Evolutionary conservation across 495 filamentous ascomycete species (phyloP).

Genomic region (Paragyromitra xinjiangensis): DNA sequence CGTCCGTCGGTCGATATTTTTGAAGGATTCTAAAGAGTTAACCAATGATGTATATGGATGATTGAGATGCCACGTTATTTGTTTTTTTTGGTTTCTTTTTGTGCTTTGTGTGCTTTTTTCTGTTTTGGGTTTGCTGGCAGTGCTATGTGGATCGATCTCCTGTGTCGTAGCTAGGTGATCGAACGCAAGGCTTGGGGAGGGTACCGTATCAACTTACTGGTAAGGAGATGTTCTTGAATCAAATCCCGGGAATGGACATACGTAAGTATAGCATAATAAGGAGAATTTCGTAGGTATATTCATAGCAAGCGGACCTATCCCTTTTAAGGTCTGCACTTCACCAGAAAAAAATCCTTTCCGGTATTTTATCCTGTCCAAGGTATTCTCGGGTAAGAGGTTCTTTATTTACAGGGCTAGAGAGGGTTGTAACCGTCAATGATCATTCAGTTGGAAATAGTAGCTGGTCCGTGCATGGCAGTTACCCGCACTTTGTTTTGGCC

Average conservation of each 20-base stretch:
- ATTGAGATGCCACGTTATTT: constrained; percentile 8
- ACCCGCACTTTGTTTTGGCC: constrained; percentile 26
- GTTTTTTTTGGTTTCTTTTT: constrained; percentile 1
- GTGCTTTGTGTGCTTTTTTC: constrained; percentile 12
- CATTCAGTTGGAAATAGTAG: background rate
- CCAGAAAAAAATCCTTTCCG: background rate
- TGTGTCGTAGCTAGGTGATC: background rate
- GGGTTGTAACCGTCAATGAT: constrained; percentile 19
- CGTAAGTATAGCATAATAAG: background rate
- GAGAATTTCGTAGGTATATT: background rate
- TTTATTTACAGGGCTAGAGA: background rate
- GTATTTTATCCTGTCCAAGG: background rate
- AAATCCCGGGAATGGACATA: background rate
- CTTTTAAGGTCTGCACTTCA: background rate
- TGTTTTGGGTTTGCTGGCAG: constrained; percentile 1
- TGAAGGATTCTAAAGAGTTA: background rate
- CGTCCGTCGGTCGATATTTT: background rate
- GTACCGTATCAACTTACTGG: background rate
- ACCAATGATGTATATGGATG: background rate
- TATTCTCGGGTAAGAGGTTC: background rate
- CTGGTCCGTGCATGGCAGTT: constrained; percentile 6
- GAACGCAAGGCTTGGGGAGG: background rate
- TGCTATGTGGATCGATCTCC: background rate
- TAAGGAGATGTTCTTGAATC: background rate
- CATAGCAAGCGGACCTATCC: background rate